Conservation (phyloP, 2,329 filamentous ascomycete genomes). For the Macrophomina phaseolina region DNA sequence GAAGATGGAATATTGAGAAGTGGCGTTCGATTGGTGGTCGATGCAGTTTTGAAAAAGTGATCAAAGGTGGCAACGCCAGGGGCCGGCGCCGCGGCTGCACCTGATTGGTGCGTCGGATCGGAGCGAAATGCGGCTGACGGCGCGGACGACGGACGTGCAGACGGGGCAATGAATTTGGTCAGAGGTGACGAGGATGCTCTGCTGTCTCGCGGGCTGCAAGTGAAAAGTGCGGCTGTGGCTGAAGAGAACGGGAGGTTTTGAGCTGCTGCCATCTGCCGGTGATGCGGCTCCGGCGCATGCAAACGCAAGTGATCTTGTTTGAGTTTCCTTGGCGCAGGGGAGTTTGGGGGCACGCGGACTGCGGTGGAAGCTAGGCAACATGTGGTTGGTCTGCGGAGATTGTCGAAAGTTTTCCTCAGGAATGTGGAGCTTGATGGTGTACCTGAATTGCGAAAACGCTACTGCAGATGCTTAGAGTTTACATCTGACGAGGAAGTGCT, state of each 20-base stretch:
- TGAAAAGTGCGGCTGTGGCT: neutral
- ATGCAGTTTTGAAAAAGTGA: no score
- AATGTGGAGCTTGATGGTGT: no score
- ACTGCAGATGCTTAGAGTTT: no score
- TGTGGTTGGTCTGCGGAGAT: no score
- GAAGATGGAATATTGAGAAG: neutral
- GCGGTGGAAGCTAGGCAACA: no score
- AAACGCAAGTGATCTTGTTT: neutral
- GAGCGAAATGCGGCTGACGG: neutral
- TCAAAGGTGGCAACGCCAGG: neutral
- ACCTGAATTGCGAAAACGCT: no score
- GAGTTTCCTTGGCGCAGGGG: neutral
- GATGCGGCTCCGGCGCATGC: neutral
- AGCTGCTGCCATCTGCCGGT: neutral
- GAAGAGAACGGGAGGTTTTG: neutral
- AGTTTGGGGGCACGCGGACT: neutral
- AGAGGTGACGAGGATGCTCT: neutral
- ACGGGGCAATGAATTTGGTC: no score
- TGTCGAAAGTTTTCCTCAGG: no score
- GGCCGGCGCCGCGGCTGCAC: neutral
- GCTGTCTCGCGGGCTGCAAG: no score
- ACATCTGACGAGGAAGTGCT: no score
- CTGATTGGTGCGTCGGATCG: neutral
- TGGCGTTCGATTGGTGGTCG: neutral
- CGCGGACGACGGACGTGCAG: neutral